A percentile compares a stretch with the other conserved stretches of the same genome.
These are phyloP conservation scores for Colletotrichum sp. DNA, from an alignment of 2,329 filamentous ascomycete species.

Conservation along the genomic window DNA sequence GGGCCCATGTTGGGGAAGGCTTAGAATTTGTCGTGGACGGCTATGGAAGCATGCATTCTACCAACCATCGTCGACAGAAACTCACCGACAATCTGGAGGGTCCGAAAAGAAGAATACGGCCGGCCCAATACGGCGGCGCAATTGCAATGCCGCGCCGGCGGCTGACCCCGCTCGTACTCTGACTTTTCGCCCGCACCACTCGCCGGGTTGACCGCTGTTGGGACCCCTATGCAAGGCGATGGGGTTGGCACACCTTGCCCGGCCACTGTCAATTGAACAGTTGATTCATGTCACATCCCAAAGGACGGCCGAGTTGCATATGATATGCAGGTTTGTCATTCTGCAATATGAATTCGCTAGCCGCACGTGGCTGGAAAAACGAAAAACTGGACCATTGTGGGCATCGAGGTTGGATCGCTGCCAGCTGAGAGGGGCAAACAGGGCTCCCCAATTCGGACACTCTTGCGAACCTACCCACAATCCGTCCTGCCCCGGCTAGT, in stretches of 20 bases:
- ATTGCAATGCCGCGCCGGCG: not conserved
- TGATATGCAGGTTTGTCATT: not conserved
- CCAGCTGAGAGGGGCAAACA: not conserved
- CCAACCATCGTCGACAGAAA: not conserved
- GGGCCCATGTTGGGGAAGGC: not conserved
- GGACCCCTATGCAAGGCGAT: not conserved
- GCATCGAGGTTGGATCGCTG: not conserved
- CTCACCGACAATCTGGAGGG: not conserved
- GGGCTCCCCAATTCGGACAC: constrained; percentile 7
- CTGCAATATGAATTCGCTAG: not conserved
- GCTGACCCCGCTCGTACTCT: constrained; percentile 1
- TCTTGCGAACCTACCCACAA: constrained; percentile 16
- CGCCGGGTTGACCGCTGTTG: constrained; percentile 1
- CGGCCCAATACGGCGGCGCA: not conserved
- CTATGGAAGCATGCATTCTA: not conserved
- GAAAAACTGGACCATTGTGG: not conserved
- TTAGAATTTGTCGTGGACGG: not conserved
- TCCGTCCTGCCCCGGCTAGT: not conserved
- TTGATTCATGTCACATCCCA: not conserved
- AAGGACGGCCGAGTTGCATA: not conserved
- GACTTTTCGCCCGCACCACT: not conserved
- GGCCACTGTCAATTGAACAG: not conserved
- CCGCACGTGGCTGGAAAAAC: not conserved
- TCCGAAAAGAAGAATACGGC: not conserved
- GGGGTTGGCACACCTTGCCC: not conserved